Base-by-base conservation (phyloP, 2,329 filamentous ascomycete genomes). In the Pestalotiopsis sp. region DNA sequence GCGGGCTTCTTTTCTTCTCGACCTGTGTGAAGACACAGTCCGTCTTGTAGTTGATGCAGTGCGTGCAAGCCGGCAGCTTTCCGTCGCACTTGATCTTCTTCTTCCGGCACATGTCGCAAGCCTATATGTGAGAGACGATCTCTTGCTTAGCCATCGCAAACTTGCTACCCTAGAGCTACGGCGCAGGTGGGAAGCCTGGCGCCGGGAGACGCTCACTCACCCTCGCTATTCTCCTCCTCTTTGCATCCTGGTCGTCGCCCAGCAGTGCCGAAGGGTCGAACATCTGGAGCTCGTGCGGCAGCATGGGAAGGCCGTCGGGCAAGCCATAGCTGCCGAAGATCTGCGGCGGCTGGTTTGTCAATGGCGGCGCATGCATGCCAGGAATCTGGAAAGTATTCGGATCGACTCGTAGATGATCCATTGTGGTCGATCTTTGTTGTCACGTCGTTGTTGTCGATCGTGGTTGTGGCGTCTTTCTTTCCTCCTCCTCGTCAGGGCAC, bases 1-100 rank as follows among this genome's bases (percentile, higher is more conserved):
- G 96, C 65, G 96, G 95, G 79, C 92, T 96, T 68, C 96, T 89
- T 86, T 99, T 99, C 89, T 99, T 99, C 83, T 99, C 96, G 48
- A 98, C 94, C 78, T 97, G 94, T 0, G 96, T 98, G 78, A 98
- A 98, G 73, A 97, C 89, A 79, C 95, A 99, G 75, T 97, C 94
- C 4, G 94, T 98, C 85, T 98, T 98, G 85, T 98, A 98, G 80
- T 98, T 98, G 79, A 92, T 92, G 80, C 95, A 99, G 81, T 98
- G 96, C 7, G 93, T 94, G 81, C 96, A 99, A 69, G 94, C 90
- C 48, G 96, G 95, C 81, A 97, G 89, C 82, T 97, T 97, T 73
- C 96, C 95, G 78, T 98, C 96, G 81, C 95, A 98, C 82, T 98
- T 98, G 81, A 98, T 96, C 86, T 95, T 97, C 81, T 93, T 94